Evolutionary conservation across 805 yeast genomes (phyloP), one percentile per base, ranked within the genome.

Genomic region (Nematodospora valgi): DNA sequence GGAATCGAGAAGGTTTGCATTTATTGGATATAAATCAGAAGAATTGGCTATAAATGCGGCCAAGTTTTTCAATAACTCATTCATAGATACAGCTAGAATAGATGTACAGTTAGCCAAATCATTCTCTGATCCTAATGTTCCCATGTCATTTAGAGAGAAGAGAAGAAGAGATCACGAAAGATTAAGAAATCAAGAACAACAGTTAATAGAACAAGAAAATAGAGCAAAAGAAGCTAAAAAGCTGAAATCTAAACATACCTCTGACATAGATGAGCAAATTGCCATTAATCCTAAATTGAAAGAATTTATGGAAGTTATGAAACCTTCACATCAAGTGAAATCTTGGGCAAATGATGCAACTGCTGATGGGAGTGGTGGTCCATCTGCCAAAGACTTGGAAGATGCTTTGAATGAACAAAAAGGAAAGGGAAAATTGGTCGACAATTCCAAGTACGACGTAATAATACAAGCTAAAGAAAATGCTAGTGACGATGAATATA

Each of bases 1-100:
- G 17, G 83, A 82, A 50, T 84, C 95, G 7, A 77, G 98, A 59
- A 71, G 94, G 48, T 93, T 93, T 68, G 98, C 96, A 5, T 93
- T 93, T 50, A 68, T 93, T 34, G 98, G 98, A 1, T 93, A 75
- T 58, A 81, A 78, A 49, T 68, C 78, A n/a, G 68, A 62, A 13
- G 70, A 62, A 9, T 95, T 85, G 49, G 98, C 98, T 1, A 76
- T 71, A 32, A 73, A 68, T 29, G 96, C 96, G 0, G 91, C 80
- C 5, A 69, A 64, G 31, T 87, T 74, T 58, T 89, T 83, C 58
- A 70, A 93, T 60, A 70, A 74, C 6, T 76, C 95, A 1, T 93
- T 78, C 56, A 78, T 93, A 38, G 93, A 86, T 50, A 88, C 97
- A 1, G 71, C 94, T 2, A 77, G 74, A 47, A 73, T 93, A 13